Percentiles rank a stretch among this genome's conserved stretches.
These are phyloP conservation scores for Corchorus olitorius DNA, from an alignment of 345 rosid genomes.

Conservation along the genomic window DNA sequence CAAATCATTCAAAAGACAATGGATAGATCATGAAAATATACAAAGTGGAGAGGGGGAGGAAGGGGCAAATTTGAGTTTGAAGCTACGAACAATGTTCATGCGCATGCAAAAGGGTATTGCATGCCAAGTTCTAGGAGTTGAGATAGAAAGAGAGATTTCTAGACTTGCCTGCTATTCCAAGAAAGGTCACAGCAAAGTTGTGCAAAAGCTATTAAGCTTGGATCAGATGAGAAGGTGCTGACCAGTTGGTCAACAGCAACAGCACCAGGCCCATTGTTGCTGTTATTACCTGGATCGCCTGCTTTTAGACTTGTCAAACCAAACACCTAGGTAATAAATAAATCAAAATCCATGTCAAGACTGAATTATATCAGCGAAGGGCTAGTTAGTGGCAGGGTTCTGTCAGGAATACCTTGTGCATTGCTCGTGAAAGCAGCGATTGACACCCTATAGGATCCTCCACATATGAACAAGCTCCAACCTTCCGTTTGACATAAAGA, in stretches of 20 bases:
- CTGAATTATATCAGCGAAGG: background rate
- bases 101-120: background rate
- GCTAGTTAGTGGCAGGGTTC: background rate
- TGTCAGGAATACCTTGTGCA: constrained; percentile 78
- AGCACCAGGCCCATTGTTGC: constrained; percentile 49
- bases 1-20: background rate
- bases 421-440: constrained; percentile 89
- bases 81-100: background rate
- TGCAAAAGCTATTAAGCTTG: constrained; percentile 91
- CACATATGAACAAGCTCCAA: constrained; percentile 95
- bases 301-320: constrained; percentile 58
- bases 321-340: constrained; percentile 60
- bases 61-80: background rate
- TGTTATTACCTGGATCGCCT: constrained; percentile 35
- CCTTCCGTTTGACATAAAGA: constrained; percentile 86
- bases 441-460: constrained; percentile 97
- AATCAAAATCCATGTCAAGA: constrained; percentile 14
- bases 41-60: background rate
- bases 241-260: constrained; percentile 84
- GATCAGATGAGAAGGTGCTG: constrained; percentile 93
- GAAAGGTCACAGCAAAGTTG: constrained; percentile 87
- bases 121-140: background rate
- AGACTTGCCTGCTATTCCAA: constrained; percentile 71
- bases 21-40: background rate
- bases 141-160: background rate